Conservation (phyloP, 305 asterid genomes). For the Nicotiana rustica region DNA sequence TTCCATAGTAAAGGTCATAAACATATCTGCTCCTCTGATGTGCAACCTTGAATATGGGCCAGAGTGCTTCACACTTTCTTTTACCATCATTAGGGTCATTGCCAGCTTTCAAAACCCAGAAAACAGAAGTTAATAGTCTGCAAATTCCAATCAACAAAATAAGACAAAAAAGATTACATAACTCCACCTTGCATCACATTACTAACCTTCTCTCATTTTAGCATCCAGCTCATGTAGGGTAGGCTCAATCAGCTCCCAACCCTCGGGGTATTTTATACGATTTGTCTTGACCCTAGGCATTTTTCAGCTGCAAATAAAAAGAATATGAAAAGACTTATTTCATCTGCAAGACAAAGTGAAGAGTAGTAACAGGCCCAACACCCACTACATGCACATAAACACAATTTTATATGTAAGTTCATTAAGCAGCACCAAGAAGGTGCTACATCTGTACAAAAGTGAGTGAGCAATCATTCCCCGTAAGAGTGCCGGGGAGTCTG, state of each 20-base stretch:
- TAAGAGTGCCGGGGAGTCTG: background rate
- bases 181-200: background rate
- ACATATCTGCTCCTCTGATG: slow-evolving; percentile 38
- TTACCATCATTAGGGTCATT: slow-evolving; percentile 38
- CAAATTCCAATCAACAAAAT: slow-evolving; percentile 13
- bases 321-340: background rate
- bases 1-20: slow-evolving; percentile 35
- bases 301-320: slow-evolving; percentile 33
- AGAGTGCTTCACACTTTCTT: slow-evolving; percentile 39
- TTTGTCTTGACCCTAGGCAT: slow-evolving; percentile 47
- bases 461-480: background rate
- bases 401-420: background rate
- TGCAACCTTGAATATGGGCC: slow-evolving; percentile 39
- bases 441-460: background rate
- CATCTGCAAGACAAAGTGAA: background rate
- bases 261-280: slow-evolving; percentile 42
- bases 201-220: slow-evolving; percentile 46
- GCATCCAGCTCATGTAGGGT: slow-evolving; percentile 43
- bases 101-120: slow-evolving; percentile 23
- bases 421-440: slow-evolving; percentile 17
- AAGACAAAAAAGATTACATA: background rate
- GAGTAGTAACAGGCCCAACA: background rate
- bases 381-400: background rate
- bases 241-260: slow-evolving; percentile 49
- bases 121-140: slow-evolving; percentile 11